Evolutionary conservation across 768 basidiomycete genomes (phyloP).

Genomic region (Phylloporus sp.): DNA sequence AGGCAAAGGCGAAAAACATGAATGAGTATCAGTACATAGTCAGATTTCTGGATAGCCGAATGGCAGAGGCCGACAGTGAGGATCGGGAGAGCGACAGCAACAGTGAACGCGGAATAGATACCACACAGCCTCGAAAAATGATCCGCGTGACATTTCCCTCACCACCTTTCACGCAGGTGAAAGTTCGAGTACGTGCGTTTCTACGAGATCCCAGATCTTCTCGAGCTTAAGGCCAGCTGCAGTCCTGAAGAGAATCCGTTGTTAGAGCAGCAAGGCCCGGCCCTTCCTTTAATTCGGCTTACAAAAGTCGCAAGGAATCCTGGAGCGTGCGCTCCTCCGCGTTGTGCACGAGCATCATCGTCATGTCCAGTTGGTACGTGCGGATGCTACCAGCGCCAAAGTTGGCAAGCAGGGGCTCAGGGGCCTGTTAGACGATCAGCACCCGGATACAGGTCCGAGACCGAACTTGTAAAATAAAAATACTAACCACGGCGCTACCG

Average conservation of each 20-base stretch:
- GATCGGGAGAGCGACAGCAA: too few species aligned
- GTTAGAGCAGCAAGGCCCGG: slow-evolving; percentile 1
- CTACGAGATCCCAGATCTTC: slow-evolving; percentile 29
- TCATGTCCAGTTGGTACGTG: slow-evolving; percentile 28
- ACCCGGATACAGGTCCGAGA: neutral
- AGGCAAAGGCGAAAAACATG: too few species aligned
- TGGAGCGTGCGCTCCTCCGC: slow-evolving; percentile 31
- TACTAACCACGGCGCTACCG: slow-evolving; percentile 15
- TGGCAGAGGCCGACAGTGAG: too few species aligned
- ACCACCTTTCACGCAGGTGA: slow-evolving; percentile 15
- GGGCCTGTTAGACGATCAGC: slow-evolving; percentile 23
- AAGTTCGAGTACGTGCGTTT: slow-evolving; percentile 23
- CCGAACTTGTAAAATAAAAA: neutral
- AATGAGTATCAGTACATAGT: too few species aligned
- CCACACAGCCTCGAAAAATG: too few species aligned
- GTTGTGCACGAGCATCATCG: slow-evolving; percentile 29
- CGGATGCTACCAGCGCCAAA: slow-evolving; percentile 29
- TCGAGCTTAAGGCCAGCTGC: slow-evolving; percentile 27
- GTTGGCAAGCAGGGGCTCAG: slow-evolving; percentile 30
- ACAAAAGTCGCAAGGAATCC: slow-evolving; percentile 28
- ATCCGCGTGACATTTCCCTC: neutral
- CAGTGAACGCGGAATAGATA: too few species aligned
- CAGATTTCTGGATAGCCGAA: too few species aligned
- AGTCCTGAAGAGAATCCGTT: slow-evolving; percentile 6
- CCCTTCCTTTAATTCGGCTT: neutral